Base-by-base conservation (phyloP, 2,329 filamentous ascomycete genomes). In the Colletotrichum sp. region DNA sequence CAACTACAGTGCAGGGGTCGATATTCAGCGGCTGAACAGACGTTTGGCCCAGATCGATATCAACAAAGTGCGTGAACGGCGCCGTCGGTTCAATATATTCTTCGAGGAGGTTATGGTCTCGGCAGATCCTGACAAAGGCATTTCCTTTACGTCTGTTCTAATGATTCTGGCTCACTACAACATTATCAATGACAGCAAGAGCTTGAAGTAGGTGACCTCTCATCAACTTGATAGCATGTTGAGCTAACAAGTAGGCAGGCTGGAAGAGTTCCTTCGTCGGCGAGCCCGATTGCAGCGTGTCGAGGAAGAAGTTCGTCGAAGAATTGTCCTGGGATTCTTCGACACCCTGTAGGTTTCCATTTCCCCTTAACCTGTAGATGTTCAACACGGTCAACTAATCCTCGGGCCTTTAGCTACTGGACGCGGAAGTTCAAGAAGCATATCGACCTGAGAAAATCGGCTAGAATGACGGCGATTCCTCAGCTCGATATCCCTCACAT, bases 161-260 rank as follows among this genome's bases (percentile, higher is more conserved):
- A 97, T 99, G 94, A 98, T 98, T 76, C 89, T 99, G 73, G 96
- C 98, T 39, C 97, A 99, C 85, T 98, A 99, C 89, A 99, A 99
- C 81, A 96, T 99, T 81, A 99, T 99, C 83, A 98, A 94, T 79
- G 97, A 99, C 85, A 98, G 94, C 87, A 98, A 98, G 89, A 98
- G 96, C 84, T 87, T 99, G 82, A 93, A 91, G 93, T 94, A 87
- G 82, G 87, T 84, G 61, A 60, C 30, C n/a, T 79, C 48, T 30
- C 8, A n/a, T 13, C 34, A 43, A 34, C 16, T 32, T 52, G 24
- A 13, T 7, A 13, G 13, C 32, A 36, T n/a, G 21, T 15, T 39
- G 12, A 15, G 30, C 59, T 75, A 24, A 75, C 28, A n/a, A 28
- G 24, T 60, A 13, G 30, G 10, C 71, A 95, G 95, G 77, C 90